Evolutionary conservation across 2,329 filamentous ascomycete species (phyloP), one percentile per base, ranked within the genome.

Genomic region (Cladosporium sp.): DNA sequence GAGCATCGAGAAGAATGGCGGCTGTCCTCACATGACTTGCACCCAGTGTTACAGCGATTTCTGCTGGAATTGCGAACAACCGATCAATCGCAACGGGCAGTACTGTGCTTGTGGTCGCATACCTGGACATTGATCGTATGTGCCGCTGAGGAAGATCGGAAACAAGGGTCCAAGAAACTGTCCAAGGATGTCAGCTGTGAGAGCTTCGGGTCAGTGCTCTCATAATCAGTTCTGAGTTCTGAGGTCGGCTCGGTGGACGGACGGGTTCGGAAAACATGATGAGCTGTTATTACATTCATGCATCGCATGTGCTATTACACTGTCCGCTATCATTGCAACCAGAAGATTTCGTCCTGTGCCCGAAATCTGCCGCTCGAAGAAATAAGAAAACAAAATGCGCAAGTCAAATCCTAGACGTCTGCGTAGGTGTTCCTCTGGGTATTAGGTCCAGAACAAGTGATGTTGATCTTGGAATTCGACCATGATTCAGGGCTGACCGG

Each of bases 1-100:
- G 51, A 63, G 52, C 37, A 69, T 73, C 20, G 59, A 72, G 61
- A 72, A 72, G 64, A 60, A 69, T 36, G 69, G 68, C 15, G 71
- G 71, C 4, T 73, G 70, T 54, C 45, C 61, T 15, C 42, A 58
- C 42, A 73, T 72, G 69, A 25, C 17, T 5, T 73, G 71, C 63
- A 45, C 58, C 5, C 57, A 61, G 38, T 72, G 70, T 60, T 12
- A 39, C 1, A 50, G 54, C n/a, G n/a, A 60, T 7, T 72, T 73
- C 58, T 72, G 70, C 60, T 73, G 69, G 67, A 45, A 52, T 5
- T 72, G 70, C 55, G 15, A 61, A 39, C 55, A 61, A 14, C 19
- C 59, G n/a, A 55, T 60, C 37, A 56, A 56, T 20, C 42, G 20
- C 30, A 49, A 49, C 15, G 40, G 42, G 30, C 28, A 11, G 34